These are phyloP conservation scores for Boechera stricta DNA, from an alignment of 345 rosid genomes.

Conservation along the genomic window DNA sequence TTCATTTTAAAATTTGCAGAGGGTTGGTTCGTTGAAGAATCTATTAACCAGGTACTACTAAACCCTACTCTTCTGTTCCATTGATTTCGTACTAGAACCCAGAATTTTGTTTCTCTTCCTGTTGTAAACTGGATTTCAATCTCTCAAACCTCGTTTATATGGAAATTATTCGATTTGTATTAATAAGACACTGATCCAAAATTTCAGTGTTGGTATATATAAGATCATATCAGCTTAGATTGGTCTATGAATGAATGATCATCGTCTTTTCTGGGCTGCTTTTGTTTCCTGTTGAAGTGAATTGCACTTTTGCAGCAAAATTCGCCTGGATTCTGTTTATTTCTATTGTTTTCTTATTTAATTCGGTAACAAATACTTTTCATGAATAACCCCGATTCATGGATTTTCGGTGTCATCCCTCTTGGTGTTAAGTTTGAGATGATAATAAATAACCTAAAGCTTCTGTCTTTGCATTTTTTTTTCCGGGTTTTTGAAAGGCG, in stretches of 20 bases:
- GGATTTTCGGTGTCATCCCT: not conserved
- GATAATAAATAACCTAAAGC: constrained; percentile 3
- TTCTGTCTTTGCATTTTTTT: not conserved
- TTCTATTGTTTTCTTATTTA: constrained; percentile 1
- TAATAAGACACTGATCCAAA: not conserved
- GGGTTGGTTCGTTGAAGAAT: constrained; percentile 76
- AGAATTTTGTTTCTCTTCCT: too few species aligned
- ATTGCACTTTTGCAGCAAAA: not conserved
- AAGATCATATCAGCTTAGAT: not conserved
- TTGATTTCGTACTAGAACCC: not conserved
- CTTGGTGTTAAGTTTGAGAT: constrained; percentile 13
- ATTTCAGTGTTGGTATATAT: not conserved
- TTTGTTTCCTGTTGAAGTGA: constrained; percentile 3
- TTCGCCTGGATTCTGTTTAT: not conserved
- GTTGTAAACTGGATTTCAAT: not conserved
- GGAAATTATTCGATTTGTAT: not conserved
- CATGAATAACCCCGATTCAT: not conserved
- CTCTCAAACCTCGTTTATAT: not conserved
- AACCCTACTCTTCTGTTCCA: not conserved
- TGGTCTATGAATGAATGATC: constrained; percentile 21
- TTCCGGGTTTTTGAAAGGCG: constrained; percentile 51
- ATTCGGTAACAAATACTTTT: not conserved
- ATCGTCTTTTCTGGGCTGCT: not conserved
- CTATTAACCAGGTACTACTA: constrained; percentile 78
- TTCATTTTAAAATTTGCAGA: constrained; percentile 49